These are phyloP conservation scores for Pythium diclinum DNA, from an alignment of 352 stramenopile species.

Conservation along the genomic window DNA sequence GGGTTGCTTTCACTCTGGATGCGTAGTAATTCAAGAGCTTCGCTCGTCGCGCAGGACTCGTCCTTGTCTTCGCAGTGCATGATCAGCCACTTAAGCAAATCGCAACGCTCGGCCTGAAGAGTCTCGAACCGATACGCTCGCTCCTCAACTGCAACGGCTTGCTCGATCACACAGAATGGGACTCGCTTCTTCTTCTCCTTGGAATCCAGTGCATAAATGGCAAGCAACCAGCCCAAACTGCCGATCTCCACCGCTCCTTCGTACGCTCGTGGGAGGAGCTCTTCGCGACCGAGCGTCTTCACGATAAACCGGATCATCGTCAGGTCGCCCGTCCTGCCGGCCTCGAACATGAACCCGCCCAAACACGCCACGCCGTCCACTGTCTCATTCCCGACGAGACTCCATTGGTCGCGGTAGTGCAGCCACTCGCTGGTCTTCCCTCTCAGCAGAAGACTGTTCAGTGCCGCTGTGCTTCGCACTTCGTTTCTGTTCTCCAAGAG, in stretches of 20 bases:
- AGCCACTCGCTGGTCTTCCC: background rate
- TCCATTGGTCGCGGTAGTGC: background rate
- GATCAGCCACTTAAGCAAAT: background rate
- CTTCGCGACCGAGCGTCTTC: background rate
- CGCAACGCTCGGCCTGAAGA: background rate
- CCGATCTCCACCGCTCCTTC: slow-evolving; percentile 1
- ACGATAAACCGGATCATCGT: background rate
- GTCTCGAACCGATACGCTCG: background rate
- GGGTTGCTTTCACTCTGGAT: background rate
- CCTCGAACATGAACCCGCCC: background rate
- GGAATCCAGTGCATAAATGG: background rate
- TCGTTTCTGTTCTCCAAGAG: background rate
- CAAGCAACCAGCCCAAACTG: background rate
- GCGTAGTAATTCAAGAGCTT: background rate
- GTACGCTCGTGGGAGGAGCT: background rate
- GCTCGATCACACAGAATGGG: background rate
- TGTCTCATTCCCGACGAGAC: background rate
- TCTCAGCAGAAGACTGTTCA: background rate
- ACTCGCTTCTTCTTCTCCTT: background rate
- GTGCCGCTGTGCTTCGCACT: background rate
- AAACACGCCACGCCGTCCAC: background rate
- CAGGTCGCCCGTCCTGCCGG: background rate
- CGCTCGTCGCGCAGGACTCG: background rate
- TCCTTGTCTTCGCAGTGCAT: background rate
- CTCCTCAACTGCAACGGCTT: background rate